Evolutionary conservation across 73 alveolate genomes (phyloP).

Genomic region (Symbiodinium natans): DNA sequence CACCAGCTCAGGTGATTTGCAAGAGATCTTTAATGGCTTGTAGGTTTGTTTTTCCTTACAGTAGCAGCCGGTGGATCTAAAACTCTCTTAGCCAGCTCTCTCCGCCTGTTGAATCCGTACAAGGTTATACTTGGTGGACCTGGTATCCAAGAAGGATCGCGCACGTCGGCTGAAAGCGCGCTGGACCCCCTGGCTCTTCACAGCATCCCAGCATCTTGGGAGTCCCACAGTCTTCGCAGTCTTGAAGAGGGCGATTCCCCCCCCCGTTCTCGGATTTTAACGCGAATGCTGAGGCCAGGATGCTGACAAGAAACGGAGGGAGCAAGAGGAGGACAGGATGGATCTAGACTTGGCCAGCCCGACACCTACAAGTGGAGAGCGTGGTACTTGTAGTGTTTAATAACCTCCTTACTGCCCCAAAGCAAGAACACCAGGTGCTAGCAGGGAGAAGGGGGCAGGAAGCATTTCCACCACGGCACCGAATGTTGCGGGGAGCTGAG

Average conservation of each 20-base stretch:
- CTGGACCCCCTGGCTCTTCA: neutral
- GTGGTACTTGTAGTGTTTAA: neutral
- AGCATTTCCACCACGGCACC: conserved; percentile 76
- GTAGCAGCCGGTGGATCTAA: too few species aligned
- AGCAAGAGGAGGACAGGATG: conserved; percentile 46
- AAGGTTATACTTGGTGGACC: conserved; percentile 63
- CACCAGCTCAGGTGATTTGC: neutral
- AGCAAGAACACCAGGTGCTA: conserved; percentile 22
- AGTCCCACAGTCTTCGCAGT: neutral
- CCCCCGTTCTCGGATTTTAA: neutral
- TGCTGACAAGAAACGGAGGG: conserved; percentile 51
- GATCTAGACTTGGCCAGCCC: conserved; percentile 66
- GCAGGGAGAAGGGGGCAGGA: conserved; percentile 92
- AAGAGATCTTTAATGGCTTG: too few species aligned
- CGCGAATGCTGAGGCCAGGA: conserved; percentile 25
- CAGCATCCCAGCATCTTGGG: neutral
- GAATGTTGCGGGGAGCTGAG: conserved; percentile 29
- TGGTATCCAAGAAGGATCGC: conserved; percentile 62
- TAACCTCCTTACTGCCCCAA: neutral
- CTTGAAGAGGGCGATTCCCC: neutral
- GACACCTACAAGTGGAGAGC: neutral
- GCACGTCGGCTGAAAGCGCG: conserved; percentile 76
- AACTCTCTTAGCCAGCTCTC: too few species aligned
- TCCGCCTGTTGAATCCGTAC: too few species aligned
- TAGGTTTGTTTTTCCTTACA: too few species aligned